Evolutionary conservation across 2,329 filamentous ascomycete genomes (phyloP), one percentile per base, ranked within the genome.

Genomic region (Colletotrichum destructivum): DNA sequence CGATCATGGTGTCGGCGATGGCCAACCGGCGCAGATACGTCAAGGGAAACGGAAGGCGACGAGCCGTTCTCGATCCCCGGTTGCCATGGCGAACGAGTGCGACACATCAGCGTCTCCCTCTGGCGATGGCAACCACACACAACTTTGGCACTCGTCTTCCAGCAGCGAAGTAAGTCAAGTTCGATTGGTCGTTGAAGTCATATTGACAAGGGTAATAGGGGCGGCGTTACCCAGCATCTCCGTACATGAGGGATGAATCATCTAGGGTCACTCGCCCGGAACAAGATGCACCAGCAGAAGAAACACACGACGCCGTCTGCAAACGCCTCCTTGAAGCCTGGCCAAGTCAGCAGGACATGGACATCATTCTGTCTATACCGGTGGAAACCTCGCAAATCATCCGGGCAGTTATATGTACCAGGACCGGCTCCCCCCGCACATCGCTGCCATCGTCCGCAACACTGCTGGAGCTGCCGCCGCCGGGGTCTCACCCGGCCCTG

Each of bases 401-500:
- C 15, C 59, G 57, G 21, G 52, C 64, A 2, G 65, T 71, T 7
- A 31, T 42, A 40, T 69, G 64, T 18, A 51, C 38, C 15, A 40
- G 51, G 26, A 23, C 5, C 11, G 51, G 18, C 4, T 16, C 55
- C 16, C 21, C 26, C 13, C 42, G 16, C 16, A 62, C 64, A 4
- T 5, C 23, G 0, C 2, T 63, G 5, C 69, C 65, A 5, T 63
- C 65, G 2, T 46, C 66, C 0, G 31, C 49, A 31, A 44, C 16
- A 11, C 18, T 71, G 4, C 35, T 71, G 7, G 51, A 69, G 15
- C 16, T 49, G 8, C 69, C 69, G 5, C 21, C 64, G 2, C 38
- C 21, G 8, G 59, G 65, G 18, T 68, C 11, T 2, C 69, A 69
- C 26, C 84, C 85, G 0, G 80, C 84, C 0, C 71, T 85, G 1